Base-by-base conservation (phyloP, 352 stramenopile species). In the Chrysophaeum taylorii region DNA sequence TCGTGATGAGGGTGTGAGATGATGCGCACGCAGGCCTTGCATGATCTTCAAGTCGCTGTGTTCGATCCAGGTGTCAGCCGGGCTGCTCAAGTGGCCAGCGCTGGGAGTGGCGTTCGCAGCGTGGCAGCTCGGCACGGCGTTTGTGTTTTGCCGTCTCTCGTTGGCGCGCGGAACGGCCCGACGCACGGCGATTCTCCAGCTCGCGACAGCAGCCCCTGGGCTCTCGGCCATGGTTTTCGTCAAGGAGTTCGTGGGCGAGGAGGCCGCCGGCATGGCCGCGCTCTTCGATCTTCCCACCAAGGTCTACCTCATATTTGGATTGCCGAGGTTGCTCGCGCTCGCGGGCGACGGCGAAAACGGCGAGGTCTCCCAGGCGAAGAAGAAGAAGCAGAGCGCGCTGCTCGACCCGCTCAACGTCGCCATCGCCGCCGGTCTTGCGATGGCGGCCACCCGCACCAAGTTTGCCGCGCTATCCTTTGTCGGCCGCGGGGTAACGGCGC, bases 241-340 rank as follows among this genome's bases (percentile, higher is more conserved):
- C 31, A 66, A 66, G 36, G 57, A 66, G 57, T 66, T 66, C n/a
- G 57, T 66, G 16, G 57, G 57, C 31, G 57, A 16, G 18, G 31
- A 41, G 31, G 31, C 31, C 33, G 57, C 57, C 16, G 57, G 57
- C 57, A 7, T 18, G 2, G 57, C 57, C 33, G 57, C 57, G 12
- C 57, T 66, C 36, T 66, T 66, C 36, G 57, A 66, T 36, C 57
- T 66, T 7, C 57, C 57, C 1, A 16, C 9, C 9, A 66, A 66
- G 36, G 33, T 66, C 33, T 66, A 66, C 36, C 31, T 66, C 12
- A 45, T 66, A 15, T 45, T 66, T 23, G 35, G 23, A 2, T 36
- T 66, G 16, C 57, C 57, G 9, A 27, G 18, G 12, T 36, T 66
- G 16, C 57, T 66, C 57, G 7, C 7, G 18, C 5, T 25, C 7